These are phyloP conservation scores for Coprinopsis cinerea DNA, from an alignment of 768 basidiomycete species.

Conservation along the genomic window DNA sequence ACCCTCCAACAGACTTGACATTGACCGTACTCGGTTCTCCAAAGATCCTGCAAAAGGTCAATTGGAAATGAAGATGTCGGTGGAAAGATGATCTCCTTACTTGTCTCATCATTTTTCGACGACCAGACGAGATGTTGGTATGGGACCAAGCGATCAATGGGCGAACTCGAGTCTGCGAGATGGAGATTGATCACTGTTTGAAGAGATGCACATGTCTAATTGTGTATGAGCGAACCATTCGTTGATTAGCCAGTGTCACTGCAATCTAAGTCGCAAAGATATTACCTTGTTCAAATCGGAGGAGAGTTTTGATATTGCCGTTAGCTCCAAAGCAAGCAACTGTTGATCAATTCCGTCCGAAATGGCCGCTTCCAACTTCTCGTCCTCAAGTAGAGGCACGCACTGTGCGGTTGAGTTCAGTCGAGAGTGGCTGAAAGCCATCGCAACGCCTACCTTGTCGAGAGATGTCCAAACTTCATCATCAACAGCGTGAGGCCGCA, in stretches of 20 bases:
- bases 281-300: not conserved
- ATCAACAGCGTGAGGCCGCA: conserved; percentile 18
- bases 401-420: not conserved
- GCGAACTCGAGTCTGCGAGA: conserved; percentile 12
- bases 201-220: not conserved
- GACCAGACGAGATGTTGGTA: conserved; percentile 60
- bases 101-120: conserved; percentile 26
- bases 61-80: not conserved
- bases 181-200: conserved; percentile 4
- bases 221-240: not conserved
- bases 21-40: not conserved
- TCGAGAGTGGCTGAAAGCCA: not conserved
- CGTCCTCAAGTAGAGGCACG: not conserved
- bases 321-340: not conserved
- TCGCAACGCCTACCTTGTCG: not conserved
- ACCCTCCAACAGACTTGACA: not conserved
- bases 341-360: not conserved
- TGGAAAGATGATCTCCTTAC: conserved; percentile 23
- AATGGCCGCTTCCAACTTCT: not conserved
- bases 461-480: not conserved
- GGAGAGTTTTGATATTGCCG: not conserved
- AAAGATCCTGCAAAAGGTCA: not conserved
- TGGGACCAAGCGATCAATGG: conserved; percentile 40
- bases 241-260: too few species aligned
- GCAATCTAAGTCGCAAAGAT: not conserved